These are phyloP conservation scores for Oehlia diaphana DNA, from an alignment of 192 early-diverging fungal species.

Conservation along the genomic window DNA sequence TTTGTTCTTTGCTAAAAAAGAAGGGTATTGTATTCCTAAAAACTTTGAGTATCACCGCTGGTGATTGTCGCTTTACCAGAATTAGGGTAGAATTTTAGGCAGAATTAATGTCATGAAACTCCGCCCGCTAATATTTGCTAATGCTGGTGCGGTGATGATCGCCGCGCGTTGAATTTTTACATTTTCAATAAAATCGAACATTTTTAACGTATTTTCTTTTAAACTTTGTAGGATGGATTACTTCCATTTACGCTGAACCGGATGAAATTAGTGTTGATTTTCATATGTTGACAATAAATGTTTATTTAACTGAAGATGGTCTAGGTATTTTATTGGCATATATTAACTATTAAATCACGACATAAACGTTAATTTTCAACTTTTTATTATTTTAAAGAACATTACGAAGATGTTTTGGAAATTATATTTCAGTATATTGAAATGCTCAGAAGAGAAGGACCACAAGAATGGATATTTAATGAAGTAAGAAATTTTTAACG, in stretches of 20 bases:
- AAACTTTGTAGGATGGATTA: slow-evolving; percentile 64
- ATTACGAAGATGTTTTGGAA: slow-evolving; percentile 79
- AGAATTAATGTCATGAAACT: too few relatives aligned
- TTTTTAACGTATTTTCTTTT: background rate
- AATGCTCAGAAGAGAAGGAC: slow-evolving; percentile 68
- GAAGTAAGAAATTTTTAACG: slow-evolving; percentile 53
- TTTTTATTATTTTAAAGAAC: slow-evolving; percentile 8
- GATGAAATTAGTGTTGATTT: slow-evolving; percentile 63
- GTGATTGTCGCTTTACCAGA: too few relatives aligned
- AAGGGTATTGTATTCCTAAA: slow-evolving; percentile 32
- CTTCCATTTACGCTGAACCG: slow-evolving; percentile 55
- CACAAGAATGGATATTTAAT: slow-evolving; percentile 79
- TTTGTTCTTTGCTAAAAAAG: slow-evolving; percentile 82
- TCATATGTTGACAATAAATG: slow-evolving; percentile 80
- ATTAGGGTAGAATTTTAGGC: too few relatives aligned
- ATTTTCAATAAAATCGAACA: too few relatives aligned
- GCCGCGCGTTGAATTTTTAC: too few relatives aligned
- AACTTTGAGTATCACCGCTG: too few relatives aligned
- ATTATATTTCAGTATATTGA: slow-evolving; percentile 88
- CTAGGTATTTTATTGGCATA: slow-evolving; percentile 34
- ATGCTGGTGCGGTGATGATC: too few relatives aligned
- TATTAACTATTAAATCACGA: background rate
- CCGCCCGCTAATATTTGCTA: too few relatives aligned
- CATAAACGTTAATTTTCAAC: background rate
- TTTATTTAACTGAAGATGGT: slow-evolving; percentile 86